A percentile compares a stretch with the other conserved stretches of the same genome.
Conservation (phyloP, 345 rosid genomes). For the Draba incana region DNA sequence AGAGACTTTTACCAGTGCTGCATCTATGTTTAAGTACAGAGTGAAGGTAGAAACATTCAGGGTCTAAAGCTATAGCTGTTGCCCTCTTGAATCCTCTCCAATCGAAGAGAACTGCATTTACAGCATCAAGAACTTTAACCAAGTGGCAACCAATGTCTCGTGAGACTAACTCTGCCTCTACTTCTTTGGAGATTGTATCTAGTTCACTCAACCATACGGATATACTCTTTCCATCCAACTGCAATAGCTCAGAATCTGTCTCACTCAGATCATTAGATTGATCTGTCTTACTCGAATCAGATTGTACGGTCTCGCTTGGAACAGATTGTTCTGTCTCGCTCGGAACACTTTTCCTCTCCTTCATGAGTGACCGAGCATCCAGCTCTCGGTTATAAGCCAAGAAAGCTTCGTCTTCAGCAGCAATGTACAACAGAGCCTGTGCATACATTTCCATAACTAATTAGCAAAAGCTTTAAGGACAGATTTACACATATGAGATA, state of each 20-base stretch:
- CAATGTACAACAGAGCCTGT: slow-evolving; percentile 77
- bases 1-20: slow-evolving; percentile 71
- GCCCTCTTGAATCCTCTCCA: slow-evolving; percentile 80
- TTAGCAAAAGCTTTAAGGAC: slow-evolving; percentile 19
- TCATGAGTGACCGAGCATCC: slow-evolving; percentile 57
- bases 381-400: slow-evolving; percentile 58
- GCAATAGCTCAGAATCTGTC: slow-evolving; percentile 56
- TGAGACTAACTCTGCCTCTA: slow-evolving; percentile 79
- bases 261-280: slow-evolving; percentile 32
- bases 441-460: slow-evolving; percentile 33
- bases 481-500: neutral
- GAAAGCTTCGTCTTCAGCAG: slow-evolving; percentile 92
- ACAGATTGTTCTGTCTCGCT: slow-evolving; percentile 6
- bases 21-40: slow-evolving; percentile 69
- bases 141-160: slow-evolving; percentile 84
- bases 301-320: too few relatives aligned
- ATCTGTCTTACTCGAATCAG: neutral
- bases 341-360: slow-evolving; percentile 52
- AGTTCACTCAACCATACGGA: slow-evolving; percentile 69
- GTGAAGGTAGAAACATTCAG: slow-evolving; percentile 72
- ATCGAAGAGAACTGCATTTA: slow-evolving; percentile 79
- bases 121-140: slow-evolving; percentile 79
- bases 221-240: slow-evolving; percentile 65
- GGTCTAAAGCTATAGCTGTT: slow-evolving; percentile 57
- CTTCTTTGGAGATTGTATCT: slow-evolving; percentile 71